Evolutionary conservation across 768 basidiomycete species (phyloP).

Genomic region (Crucibulum laeve): DNA sequence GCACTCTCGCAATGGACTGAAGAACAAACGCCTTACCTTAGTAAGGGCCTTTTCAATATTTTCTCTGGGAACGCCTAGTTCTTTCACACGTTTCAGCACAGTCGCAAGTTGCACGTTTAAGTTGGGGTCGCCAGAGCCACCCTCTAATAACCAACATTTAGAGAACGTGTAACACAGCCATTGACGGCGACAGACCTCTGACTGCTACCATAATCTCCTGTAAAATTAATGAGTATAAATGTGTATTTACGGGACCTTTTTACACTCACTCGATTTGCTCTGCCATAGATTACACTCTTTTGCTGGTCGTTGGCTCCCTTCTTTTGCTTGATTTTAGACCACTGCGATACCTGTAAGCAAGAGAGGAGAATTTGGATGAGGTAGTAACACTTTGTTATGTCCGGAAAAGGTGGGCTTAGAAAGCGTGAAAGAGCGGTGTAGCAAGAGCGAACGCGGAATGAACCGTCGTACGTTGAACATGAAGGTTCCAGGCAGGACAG

Average conservation of each 20-base stretch:
- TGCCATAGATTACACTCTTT: conserved; percentile 54
- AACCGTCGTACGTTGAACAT: background rate
- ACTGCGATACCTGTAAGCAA: conserved; percentile 46
- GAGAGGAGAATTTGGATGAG: background rate
- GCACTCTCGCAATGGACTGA: background rate
- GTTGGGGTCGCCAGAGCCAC: conserved; percentile 51
- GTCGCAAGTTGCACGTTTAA: conserved; percentile 50
- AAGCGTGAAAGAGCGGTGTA: conserved; percentile 14
- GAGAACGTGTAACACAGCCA: background rate
- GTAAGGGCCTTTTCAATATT: conserved; percentile 62
- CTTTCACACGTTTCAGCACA: conserved; percentile 51
- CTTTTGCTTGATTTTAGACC: conserved; percentile 74
- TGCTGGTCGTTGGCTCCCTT: conserved; percentile 63
- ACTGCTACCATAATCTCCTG: conserved; percentile 64
- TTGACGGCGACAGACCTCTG: conserved; percentile 36
- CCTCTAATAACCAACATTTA: conserved; percentile 30
- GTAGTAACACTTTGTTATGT: conserved; percentile 34
- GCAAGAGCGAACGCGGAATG: conserved; percentile 2
- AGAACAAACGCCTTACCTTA: conserved; percentile 31
- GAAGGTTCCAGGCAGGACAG: background rate
- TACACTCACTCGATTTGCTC: conserved; percentile 45
- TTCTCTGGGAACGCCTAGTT: conserved; percentile 60
- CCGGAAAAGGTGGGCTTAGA: conserved; percentile 20
- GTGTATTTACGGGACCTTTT: background rate
- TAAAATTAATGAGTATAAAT: conserved; percentile 1